Percentiles rank a stretch among this genome's conserved stretches.
phyloP scores from a whole-genome alignment of 2,329 filamentous ascomycete species.

The Microascus cirrosus region DNA sequence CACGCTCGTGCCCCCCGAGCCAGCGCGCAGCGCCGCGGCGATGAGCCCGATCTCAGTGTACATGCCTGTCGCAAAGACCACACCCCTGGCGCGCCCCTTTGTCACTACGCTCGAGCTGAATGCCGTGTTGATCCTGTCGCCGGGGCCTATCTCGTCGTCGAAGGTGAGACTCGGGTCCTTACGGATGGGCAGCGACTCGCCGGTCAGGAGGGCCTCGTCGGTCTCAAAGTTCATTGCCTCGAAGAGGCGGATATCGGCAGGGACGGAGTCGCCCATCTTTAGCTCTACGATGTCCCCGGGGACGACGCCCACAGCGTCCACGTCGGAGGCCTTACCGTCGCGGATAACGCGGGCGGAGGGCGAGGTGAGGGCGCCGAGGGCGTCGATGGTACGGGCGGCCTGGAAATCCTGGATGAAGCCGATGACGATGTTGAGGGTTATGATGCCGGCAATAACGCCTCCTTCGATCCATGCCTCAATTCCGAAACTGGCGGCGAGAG shows the following conservation, averaged over 20 bases:
- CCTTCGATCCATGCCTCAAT: constrained; percentile 41
- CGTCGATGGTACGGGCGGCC: constrained; percentile 29
- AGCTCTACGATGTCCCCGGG: constrained; percentile 41
- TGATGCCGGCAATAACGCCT: constrained; percentile 36
- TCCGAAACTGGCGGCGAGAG: constrained; percentile 41
- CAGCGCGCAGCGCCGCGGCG: constrained; percentile 35
- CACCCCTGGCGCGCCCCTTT: constrained; percentile 43
- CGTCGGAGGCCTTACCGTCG: constrained; percentile 19
- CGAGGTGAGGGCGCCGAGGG: constrained; percentile 20
- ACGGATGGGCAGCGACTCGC: constrained; percentile 44
- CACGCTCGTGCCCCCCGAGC: constrained; percentile 35
- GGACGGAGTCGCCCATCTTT: constrained; percentile 42
- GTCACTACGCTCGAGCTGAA: constrained; percentile 47
- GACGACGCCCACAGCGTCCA: constrained; percentile 27
- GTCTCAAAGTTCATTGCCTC: constrained; percentile 51
- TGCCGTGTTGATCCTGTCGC: constrained; percentile 45
- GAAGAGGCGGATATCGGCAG: constrained; percentile 42
- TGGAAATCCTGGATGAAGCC: constrained; percentile 31
- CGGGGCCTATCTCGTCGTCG: constrained; percentile 21
- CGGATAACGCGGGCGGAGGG: constrained; percentile 26
- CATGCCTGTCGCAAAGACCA: constrained; percentile 51
- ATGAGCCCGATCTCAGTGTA: constrained; percentile 48
- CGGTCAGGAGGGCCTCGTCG: constrained; percentile 51
- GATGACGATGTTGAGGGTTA: constrained; percentile 38
- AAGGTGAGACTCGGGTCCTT: constrained; percentile 33